phyloP scores from a whole-genome alignment of 1,284 basidiomycete genomes.

The Phlebopus sp. region DNA sequence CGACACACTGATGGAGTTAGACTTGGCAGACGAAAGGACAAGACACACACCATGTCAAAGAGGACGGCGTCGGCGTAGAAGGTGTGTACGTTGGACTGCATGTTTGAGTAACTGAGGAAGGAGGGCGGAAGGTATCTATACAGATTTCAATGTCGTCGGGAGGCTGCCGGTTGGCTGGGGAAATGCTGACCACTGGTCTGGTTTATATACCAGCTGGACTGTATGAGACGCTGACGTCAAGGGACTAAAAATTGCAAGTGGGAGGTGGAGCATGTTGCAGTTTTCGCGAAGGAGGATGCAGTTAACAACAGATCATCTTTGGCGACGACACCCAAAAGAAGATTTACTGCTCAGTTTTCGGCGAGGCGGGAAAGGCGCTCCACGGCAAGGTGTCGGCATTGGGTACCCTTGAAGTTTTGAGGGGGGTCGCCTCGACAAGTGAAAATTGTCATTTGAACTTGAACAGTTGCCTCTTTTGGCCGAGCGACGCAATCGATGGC shows the following conservation, averaged over 20 bases:
- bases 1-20: conserved; percentile 21
- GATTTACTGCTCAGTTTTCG: background rate
- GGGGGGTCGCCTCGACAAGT: background rate
- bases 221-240: conserved; percentile 28
- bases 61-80: conserved; percentile 63
- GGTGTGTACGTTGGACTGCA: conserved; percentile 26
- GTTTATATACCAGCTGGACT: conserved; percentile 24
- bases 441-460: conserved; percentile 4
- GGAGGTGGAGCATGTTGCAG: conserved; percentile 2
- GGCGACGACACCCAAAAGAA: background rate
- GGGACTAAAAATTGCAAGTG: conserved; percentile 16
- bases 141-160: conserved; percentile 14
- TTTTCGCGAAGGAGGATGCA: background rate
- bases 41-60: conserved; percentile 65
- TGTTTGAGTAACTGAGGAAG: conserved; percentile 8
- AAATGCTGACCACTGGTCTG: background rate
- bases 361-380: background rate
- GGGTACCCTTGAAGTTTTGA: background rate
- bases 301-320: conserved; percentile 12
- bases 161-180: background rate
- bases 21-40: conserved; percentile 4
- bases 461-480: conserved; percentile 11
- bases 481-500: background rate
- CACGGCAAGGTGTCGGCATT: background rate
- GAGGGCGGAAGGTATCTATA: background rate